Percentiles rank a stretch among this genome's conserved stretches.
phyloP scores from a whole-genome alignment of 257 asterid species.

The Nicotiana benthamiana region DNA sequence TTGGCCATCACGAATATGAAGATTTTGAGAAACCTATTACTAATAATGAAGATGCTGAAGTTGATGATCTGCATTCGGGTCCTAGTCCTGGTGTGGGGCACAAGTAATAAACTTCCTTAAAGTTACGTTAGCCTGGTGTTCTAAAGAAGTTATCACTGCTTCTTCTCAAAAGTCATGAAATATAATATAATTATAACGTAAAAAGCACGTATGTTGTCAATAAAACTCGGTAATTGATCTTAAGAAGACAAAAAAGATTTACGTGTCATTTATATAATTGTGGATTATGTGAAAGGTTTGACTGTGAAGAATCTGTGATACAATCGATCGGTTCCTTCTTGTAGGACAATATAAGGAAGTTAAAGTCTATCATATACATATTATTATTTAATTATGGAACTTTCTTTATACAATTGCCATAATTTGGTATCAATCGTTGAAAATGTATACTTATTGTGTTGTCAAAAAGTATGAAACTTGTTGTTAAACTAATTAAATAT shows the following conservation, averaged over 20 bases:
- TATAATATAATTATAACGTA: background rate
- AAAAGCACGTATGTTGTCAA: background rate
- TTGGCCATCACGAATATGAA: slow-evolving; percentile 7
- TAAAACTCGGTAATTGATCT: background rate
- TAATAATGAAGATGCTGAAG: background rate
- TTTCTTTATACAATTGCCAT: too few species aligned
- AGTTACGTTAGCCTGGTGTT: background rate
- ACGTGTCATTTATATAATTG: background rate
- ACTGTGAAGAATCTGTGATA: background rate
- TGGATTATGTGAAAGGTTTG: background rate
- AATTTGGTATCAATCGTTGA: background rate
- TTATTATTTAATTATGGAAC: background rate
- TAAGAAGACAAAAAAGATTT: background rate
- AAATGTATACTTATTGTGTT: background rate
- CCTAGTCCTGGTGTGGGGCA: slow-evolving; percentile 19
- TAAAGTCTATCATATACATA: background rate
- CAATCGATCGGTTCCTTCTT: background rate
- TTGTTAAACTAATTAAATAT: too few species aligned
- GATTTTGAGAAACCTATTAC: background rate
- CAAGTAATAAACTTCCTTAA: background rate
- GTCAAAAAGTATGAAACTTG: too few species aligned
- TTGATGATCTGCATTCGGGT: slow-evolving; percentile 16
- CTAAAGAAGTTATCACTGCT: background rate
- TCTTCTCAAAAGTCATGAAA: background rate
- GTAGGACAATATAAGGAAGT: background rate